Conservation (phyloP, 1,284 basidiomycete genomes). For the Ceratobasidium sp. region DNA sequence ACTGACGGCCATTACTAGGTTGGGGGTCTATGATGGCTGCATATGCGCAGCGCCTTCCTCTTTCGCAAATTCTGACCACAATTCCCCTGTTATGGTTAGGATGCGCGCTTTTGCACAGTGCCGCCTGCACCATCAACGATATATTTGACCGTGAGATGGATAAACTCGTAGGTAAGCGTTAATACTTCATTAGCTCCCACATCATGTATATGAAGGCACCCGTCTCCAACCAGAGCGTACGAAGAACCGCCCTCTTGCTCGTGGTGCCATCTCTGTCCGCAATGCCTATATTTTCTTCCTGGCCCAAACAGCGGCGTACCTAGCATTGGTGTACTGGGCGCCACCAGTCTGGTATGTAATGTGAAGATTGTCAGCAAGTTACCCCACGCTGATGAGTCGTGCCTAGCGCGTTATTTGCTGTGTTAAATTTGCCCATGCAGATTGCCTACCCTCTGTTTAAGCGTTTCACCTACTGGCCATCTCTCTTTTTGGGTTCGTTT, state of each 20-base stretch:
- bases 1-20: slow-evolving; percentile 8
- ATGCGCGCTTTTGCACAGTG: slow-evolving; percentile 40
- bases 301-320: slow-evolving; percentile 52
- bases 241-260: slow-evolving; percentile 57
- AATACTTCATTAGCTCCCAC: too few relatives aligned
- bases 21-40: slow-evolving; percentile 39
- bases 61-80: slow-evolving; percentile 3
- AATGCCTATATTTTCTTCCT: slow-evolving; percentile 55
- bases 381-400: slow-evolving; percentile 17
- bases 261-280: slow-evolving; percentile 54
- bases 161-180: slow-evolving; percentile 1
- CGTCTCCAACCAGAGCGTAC: slow-evolving; percentile 54
- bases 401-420: slow-evolving; percentile 54
- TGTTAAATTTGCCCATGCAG: slow-evolving; percentile 56
- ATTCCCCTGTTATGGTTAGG: slow-evolving; percentile 35
- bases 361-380: not conserved
- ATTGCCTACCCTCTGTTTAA: slow-evolving; percentile 67
- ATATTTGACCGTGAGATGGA: slow-evolving; percentile 38
- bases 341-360: slow-evolving; percentile 51
- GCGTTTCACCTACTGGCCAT: slow-evolving; percentile 57
- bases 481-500: slow-evolving; percentile 49
- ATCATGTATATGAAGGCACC: not conserved
- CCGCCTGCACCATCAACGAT: slow-evolving; percentile 43
- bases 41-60: slow-evolving; percentile 31
- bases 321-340: slow-evolving; percentile 53